These are phyloP conservation scores for Pseudogymnoascus sp. DNA, from an alignment of 2,329 filamentous ascomycete genomes.

Conservation along the genomic window DNA sequence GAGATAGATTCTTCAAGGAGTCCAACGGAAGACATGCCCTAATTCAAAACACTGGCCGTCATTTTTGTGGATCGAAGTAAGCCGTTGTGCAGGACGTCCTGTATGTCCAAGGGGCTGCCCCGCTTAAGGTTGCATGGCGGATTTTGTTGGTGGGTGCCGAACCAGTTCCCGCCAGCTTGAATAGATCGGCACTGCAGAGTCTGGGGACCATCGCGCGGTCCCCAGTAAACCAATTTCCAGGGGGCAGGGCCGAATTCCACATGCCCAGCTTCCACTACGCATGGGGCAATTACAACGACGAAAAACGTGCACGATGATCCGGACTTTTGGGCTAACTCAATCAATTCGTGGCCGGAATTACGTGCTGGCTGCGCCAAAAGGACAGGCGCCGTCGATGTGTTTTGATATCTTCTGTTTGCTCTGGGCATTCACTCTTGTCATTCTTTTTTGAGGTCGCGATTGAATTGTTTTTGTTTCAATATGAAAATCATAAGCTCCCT, in stretches of 20 bases:
- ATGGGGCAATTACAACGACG: background rate
- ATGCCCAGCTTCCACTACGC: background rate
- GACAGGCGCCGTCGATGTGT: background rate
- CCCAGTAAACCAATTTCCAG: background rate
- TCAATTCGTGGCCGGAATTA: background rate
- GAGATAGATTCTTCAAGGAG: background rate
- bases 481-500: background rate
- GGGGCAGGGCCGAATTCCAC: background rate
- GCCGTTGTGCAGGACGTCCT: background rate
- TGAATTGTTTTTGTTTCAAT: slow-evolving; percentile 6
- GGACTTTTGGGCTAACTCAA: background rate
- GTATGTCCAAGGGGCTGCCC: background rate
- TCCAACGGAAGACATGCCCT: background rate
- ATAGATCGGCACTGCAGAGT: slow-evolving; percentile 1
- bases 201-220: background rate
- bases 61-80: slow-evolving; percentile 3
- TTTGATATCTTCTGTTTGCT: background rate
- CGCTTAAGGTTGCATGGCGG: background rate
- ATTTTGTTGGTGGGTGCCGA: background rate
- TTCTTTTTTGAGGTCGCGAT: background rate
- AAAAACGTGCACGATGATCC: background rate
- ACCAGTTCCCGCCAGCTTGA: background rate
- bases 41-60: background rate
- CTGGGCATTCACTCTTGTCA: background rate
- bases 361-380: background rate